Base-by-base conservation (phyloP, 257 asterid genomes). In the Jasminum sambac region DNA sequence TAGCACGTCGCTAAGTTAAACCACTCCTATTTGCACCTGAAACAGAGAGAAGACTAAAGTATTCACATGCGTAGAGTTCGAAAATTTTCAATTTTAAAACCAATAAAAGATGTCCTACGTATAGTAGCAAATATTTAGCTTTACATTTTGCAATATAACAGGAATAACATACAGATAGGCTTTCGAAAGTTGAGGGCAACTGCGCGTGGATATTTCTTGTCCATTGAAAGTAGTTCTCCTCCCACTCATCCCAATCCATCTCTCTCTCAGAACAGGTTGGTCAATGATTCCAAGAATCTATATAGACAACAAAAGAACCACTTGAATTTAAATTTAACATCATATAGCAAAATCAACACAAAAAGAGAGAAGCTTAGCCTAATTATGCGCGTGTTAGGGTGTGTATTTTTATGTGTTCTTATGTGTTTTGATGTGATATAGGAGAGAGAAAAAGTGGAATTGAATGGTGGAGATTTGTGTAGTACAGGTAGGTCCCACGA, bases 281-380 rank as follows among this genome's bases (percentile, higher is more conserved):
- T 95, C 97, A 77, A 95, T 84, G 69, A 95, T 78, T 68, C 99
- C 99, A 77, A 95, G 87, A 80, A 95, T 84, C 99, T 95, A 81
- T 36, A 57, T 72, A 50, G 57, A 50, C 79, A 40, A 77, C 64
- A 40, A 13, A 64, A 38, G 10, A 64, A 38, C 12, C 64, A 76
- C 9, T 55, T 26, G 55, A 61, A 16, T 24, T 59, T n/a, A 19
- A 40, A 40, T 40, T 43, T 43, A 67, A 64, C n/a, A 60, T 70
- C 26, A 25, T 63, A 68, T 38, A 63, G 73, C 71, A 69, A 36
- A 17, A 64, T 2, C 21, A 55, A 30, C 39, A 36, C 25, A 17
- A 72, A 76, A 71, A 46, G 9, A 63, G 44, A 17, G 6, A 46
- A 8, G 14, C 57, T n/a, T 46, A 16, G 6, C n/a, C 7, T 2